Evolutionary conservation across 2,329 filamentous ascomycete genomes (phyloP).

Genomic region (Diplodia corticola): DNA sequence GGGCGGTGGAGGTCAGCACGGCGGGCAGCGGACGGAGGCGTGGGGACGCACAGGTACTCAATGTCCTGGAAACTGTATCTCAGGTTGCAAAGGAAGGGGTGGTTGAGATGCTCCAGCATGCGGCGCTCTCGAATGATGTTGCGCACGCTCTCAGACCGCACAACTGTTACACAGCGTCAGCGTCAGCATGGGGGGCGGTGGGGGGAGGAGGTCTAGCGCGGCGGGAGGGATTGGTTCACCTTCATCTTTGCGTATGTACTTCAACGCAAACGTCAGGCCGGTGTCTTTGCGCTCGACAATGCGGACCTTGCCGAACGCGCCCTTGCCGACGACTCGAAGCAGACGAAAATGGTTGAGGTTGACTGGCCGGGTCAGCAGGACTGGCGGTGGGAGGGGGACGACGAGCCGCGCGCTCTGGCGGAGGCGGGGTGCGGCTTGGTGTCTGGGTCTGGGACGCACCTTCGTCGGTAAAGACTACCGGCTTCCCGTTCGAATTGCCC

Average conservation of each 20-base stretch:
- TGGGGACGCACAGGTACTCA: slow-evolving; percentile 80
- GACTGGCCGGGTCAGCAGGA: slow-evolving; percentile 56
- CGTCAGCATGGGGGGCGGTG: slow-evolving; percentile 15
- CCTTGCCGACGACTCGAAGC: slow-evolving; percentile 91
- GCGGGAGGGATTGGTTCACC: slow-evolving; percentile 55
- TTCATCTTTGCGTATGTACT: slow-evolving; percentile 99
- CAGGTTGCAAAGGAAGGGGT: slow-evolving; percentile 97
- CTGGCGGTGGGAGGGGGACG: slow-evolving; percentile 15
- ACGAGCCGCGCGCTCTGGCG: neutral
- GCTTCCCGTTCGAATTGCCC: slow-evolving; percentile 95
- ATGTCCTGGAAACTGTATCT: slow-evolving; percentile 99
- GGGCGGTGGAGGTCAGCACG: neutral
- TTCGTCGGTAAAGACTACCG: slow-evolving; percentile 89
- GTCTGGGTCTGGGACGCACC: slow-evolving; percentile 56
- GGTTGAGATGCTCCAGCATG: slow-evolving; percentile 97
- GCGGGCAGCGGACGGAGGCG: neutral
- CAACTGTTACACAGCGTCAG: slow-evolving; percentile 61
- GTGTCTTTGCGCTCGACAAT: slow-evolving; percentile 99
- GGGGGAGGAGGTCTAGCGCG: slow-evolving; percentile 24
- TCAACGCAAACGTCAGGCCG: slow-evolving; percentile 88
- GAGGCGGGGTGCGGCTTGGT: neutral
- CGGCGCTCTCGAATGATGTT: slow-evolving; percentile 97
- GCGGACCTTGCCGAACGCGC: slow-evolving; percentile 96
- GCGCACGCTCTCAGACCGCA: slow-evolving; percentile 94
- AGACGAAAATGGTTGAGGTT: slow-evolving; percentile 97